phyloP scores from a whole-genome alignment of 306 rosid species.

The Quercus robur region DNA sequence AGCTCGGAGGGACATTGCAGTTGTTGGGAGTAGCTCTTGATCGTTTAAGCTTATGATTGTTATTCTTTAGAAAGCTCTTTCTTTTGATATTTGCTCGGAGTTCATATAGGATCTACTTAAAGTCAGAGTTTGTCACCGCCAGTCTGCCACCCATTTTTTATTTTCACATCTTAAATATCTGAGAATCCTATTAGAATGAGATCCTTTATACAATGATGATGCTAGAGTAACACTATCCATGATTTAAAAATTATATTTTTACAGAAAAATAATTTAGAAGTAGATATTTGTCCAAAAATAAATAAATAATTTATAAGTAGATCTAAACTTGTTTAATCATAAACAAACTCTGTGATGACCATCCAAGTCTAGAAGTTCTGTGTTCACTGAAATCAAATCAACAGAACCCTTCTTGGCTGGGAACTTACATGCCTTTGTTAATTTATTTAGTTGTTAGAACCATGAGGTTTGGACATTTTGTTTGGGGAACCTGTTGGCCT shows the following conservation, averaged over 20 bases:
- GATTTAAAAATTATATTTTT: background rate
- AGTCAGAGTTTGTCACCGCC: background rate
- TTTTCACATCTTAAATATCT: background rate
- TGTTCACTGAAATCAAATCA: background rate
- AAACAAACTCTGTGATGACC: background rate
- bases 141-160: background rate
- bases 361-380: background rate
- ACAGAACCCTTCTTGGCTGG: background rate
- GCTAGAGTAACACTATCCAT: background rate
- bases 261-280: background rate
- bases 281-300: too few relatives aligned
- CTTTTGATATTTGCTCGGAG: background rate
- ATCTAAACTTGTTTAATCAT: background rate
- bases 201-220: background rate
- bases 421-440: too few relatives aligned
- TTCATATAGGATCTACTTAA: background rate
- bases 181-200: background rate
- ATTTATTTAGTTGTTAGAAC: background rate
- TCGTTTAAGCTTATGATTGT: background rate
- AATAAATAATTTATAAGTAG: background rate
- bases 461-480: background rate
- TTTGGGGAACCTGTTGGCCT: background rate
- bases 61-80: background rate
- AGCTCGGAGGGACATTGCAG: slow-evolving; percentile 89
- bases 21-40: slow-evolving; percentile 62